Evolutionary conservation across 768 basidiomycete species (phyloP).

Genomic region (Podaxis sp.): DNA sequence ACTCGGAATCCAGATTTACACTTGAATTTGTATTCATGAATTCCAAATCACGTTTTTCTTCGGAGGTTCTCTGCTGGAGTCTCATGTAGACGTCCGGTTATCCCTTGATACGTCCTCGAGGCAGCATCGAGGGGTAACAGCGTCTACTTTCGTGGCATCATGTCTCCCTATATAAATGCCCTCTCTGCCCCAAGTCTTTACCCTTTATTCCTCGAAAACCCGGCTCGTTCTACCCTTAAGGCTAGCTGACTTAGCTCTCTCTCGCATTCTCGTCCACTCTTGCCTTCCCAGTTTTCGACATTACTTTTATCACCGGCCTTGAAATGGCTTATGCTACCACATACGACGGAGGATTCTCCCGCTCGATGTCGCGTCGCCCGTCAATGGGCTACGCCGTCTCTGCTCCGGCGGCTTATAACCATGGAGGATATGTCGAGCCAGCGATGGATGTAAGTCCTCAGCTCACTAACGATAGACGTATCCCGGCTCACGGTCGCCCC

Average conservation of each 20-base stretch:
- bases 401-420: conserved; percentile 29
- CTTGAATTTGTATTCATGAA: not conserved
- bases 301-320: not conserved
- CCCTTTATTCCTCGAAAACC: not conserved
- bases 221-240: not conserved
- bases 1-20: not conserved
- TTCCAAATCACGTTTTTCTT: not conserved
- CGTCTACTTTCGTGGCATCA: conserved; percentile 4
- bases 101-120: conserved; percentile 13
- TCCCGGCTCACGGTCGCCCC: conserved; percentile 14
- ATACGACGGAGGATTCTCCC: conserved; percentile 26
- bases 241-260: conserved; percentile 1
- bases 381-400: conserved; percentile 35
- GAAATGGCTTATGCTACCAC: conserved; percentile 22
- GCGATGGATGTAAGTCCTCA: conserved; percentile 38
- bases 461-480: too few relatives aligned
- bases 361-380: conserved; percentile 37
- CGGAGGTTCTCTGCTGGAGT: not conserved
- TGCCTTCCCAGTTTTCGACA: too few relatives aligned
- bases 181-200: not conserved
- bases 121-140: conserved; percentile 14
- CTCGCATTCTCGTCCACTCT: not conserved
- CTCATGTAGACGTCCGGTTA: conserved; percentile 2
- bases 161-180: conserved; percentile 7
- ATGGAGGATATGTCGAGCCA: conserved; percentile 43